A percentile compares a stretch with the other conserved stretches of the same genome.
These are phyloP conservation scores for Theileria annulata DNA, from an alignment of 169 alveolate genomes.

Conservation along the genomic window DNA sequence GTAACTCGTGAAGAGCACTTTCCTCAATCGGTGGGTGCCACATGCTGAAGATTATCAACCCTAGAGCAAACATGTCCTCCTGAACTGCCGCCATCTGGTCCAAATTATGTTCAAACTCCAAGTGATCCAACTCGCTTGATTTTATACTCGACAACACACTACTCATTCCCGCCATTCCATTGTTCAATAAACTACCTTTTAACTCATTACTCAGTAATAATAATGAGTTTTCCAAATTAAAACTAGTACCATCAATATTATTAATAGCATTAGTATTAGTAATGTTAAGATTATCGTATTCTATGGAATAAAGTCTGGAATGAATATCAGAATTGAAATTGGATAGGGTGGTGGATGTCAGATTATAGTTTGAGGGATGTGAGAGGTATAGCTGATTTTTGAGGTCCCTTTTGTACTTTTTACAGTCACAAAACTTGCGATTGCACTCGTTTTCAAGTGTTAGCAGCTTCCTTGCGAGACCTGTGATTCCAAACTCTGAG, in stretches of 20 bases:
- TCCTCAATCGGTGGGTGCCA: conserved; percentile 70
- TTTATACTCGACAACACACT: not conserved
- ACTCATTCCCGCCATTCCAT: no score
- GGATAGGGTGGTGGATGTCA: conserved; percentile 1
- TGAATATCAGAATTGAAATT: no score
- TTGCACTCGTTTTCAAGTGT: conserved; percentile 36
- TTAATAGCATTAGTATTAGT: no score
- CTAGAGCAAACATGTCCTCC: conserved; percentile 67
- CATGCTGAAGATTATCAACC: conserved; percentile 54
- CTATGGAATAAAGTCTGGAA: no score
- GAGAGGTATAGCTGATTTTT: conserved; percentile 37
- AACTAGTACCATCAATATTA: no score
- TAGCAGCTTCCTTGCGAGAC: conserved; percentile 37
- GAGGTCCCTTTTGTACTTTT: conserved; percentile 3
- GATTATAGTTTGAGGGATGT: conserved; percentile 51
- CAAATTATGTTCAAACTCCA: not conserved
- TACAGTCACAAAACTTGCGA: conserved; percentile 27
- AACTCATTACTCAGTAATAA: no score
- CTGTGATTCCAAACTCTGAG: conserved; percentile 53
- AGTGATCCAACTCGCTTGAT: conserved; percentile 1
- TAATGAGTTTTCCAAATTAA: no score
- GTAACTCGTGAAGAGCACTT: conserved; percentile 21
- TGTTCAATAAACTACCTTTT: no score
- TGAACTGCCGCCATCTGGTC: conserved; percentile 39
- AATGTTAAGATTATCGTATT: no score